Base-by-base conservation (phyloP, 768 basidiomycete species). In the Porphyrellus cyaneotinctus region DNA sequence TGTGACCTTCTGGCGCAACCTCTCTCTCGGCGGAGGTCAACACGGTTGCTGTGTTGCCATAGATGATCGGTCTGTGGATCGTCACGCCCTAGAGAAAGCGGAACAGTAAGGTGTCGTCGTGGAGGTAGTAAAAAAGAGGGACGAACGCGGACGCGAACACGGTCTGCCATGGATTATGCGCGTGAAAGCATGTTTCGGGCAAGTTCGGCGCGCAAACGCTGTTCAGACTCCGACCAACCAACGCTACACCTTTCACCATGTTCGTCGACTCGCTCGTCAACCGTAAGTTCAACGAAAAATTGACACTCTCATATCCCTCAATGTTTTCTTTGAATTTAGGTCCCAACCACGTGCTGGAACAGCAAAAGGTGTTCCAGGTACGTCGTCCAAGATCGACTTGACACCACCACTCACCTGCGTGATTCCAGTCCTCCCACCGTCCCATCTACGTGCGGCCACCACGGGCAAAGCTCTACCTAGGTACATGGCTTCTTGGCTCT, bases 61-160 rank as follows among this genome's bases (percentile, higher is more conserved):
- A 98, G 54, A 98, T 90, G 59, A 99, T 83, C 2, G 95, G 91
- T 44, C 97, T 80, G 66, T 83, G 84, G 47, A 98, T 90, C 58
- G 82, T 88, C 37, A 95, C 74, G 32, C 93, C 94, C 92, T 95
- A 61, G 31, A 26, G 47, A 33, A 20, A 6, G 18, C 9, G 15
- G 8, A 15, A 17, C 42, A 14, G 20, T 7, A 24, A 9, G 26
- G 17, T 28, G 13, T 8, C 15, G 43, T n/a, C 4, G 31, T 6
- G 28, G 23, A 15, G 0, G 15, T 20, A 8, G 13, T 3, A 15
- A 22, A 3, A 8, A 28, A 14, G 3, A 23, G 20, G 30, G 36
- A 78, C 87, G 54, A 75, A 89, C 88, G 73, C 85, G 81, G 62
- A 88, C 84, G 60, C 88, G 87, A 63, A 89, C 82, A 68, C 88